A percentile compares a stretch with the other conserved stretches of the same genome.
Conservation (phyloP, 140 eudicot species). For the Ambrosia hybrid region DNA sequence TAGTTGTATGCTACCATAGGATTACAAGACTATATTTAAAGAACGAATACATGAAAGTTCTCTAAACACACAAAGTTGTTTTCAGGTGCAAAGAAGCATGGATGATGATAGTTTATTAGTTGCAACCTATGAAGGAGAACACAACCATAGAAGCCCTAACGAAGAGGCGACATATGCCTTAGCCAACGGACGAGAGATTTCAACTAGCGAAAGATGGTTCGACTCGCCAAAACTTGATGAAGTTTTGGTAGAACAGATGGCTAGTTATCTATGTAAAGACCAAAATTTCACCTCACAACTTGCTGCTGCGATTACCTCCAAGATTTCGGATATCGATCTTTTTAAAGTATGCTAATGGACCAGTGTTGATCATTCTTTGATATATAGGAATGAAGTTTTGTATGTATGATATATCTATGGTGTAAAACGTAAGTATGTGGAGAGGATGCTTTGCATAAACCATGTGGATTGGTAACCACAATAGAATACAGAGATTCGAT, state of each 20-base stretch:
- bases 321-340: constrained; percentile 40
- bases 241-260: constrained; percentile 65
- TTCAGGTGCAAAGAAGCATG: constrained; percentile 83
- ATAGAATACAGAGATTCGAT: too few relatives aligned
- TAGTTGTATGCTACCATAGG: not conserved
- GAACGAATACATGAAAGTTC: not conserved
- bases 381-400: not conserved
- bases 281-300: constrained; percentile 59
- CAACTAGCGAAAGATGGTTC: constrained; percentile 14
- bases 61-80: constrained; percentile 2
- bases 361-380: not conserved
- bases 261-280: constrained; percentile 55
- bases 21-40: not conserved
- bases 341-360: constrained; percentile 3
- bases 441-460: not conserved
- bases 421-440: not conserved
- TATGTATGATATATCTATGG: constrained; percentile 12
- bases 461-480: not conserved
- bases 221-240: constrained; percentile 32
- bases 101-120: constrained; percentile 56
- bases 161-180: constrained; percentile 21
- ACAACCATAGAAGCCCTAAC: constrained; percentile 48
- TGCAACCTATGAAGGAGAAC: constrained; percentile 86
- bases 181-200: constrained; percentile 9
- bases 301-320: constrained; percentile 64